These are phyloP conservation scores for Sarocladium brachiariae DNA, from an alignment of 2,329 filamentous ascomycete genomes.

Conservation along the genomic window DNA sequence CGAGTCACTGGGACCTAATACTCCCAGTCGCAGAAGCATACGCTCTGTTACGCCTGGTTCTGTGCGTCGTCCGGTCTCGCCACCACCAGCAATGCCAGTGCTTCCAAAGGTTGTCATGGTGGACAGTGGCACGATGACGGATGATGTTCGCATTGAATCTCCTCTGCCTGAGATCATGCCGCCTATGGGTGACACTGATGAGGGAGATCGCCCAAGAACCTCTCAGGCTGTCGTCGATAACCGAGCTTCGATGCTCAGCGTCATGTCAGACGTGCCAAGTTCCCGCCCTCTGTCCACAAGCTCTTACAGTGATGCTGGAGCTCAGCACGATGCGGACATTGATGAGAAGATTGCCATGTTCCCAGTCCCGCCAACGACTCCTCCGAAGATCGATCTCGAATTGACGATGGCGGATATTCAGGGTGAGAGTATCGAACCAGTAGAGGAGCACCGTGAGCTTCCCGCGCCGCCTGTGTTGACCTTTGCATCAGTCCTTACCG, in stretches of 20 bases:
- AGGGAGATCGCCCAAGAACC: slow-evolving; percentile 30
- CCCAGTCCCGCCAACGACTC: slow-evolving; percentile 44
- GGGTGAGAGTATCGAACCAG: slow-evolving; percentile 36
- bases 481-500: slow-evolving; percentile 37
- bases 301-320: slow-evolving; percentile 46
- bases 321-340: slow-evolving; percentile 44
- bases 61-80: slow-evolving; percentile 32
- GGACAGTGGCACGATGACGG: slow-evolving; percentile 55
- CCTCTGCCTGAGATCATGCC: background rate
- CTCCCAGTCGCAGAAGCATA: slow-evolving; percentile 44
- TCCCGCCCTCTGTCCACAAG: slow-evolving; percentile 39
- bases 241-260: slow-evolving; percentile 21
- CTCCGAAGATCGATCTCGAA: slow-evolving; percentile 15
- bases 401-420: slow-evolving; percentile 36
- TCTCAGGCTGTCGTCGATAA: slow-evolving; percentile 34
- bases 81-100: slow-evolving; percentile 39
- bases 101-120: slow-evolving; percentile 50
- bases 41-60: slow-evolving; percentile 44
- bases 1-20: slow-evolving; percentile 53
- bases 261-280: slow-evolving; percentile 18
- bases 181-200: slow-evolving; percentile 16
- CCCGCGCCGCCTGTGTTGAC: slow-evolving; percentile 29
- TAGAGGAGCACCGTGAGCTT: slow-evolving; percentile 26
- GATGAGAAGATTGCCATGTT: slow-evolving; percentile 47
- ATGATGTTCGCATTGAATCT: slow-evolving; percentile 20